Percentiles rank a stretch among this genome's conserved stretches.
Evolutionary conservation across 2,329 filamentous ascomycete species (phyloP).

Genomic region (Botrytis galanthina): DNA sequence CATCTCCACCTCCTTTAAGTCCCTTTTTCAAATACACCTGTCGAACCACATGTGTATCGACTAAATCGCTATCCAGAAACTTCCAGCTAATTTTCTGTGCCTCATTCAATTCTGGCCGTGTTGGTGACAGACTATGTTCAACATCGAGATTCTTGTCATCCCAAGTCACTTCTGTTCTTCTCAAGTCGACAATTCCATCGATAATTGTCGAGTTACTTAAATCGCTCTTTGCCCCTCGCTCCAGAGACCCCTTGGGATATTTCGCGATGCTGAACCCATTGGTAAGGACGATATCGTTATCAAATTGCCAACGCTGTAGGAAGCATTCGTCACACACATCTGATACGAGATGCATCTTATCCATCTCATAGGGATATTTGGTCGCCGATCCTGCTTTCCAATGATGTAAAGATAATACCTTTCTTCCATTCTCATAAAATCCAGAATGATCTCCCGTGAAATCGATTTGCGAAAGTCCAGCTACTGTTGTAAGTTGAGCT

Average conservation of each 20-base stretch:
- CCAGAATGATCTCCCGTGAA: conserved; percentile 36
- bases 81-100: conserved; percentile 57
- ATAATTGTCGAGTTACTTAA: background rate
- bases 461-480: conserved; percentile 36
- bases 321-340: conserved; percentile 43
- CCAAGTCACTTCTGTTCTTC: conserved; percentile 44
- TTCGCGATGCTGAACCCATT: conserved; percentile 48
- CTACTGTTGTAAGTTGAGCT: conserved; percentile 33
- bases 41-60: conserved; percentile 36
- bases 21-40: conserved; percentile 33
- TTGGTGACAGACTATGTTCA: conserved; percentile 50
- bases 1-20: conserved; percentile 26
- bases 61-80: conserved; percentile 46
- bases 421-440: conserved; percentile 37
- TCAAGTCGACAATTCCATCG: conserved; percentile 30
- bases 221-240: background rate
- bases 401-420: conserved; percentile 36
- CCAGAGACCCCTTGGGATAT: conserved; percentile 33
- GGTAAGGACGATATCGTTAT: conserved; percentile 44
- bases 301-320: conserved; percentile 47
- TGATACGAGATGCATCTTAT: conserved; percentile 37
- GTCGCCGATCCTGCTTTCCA: conserved; percentile 36
- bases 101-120: conserved; percentile 50
- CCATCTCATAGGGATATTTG: conserved; percentile 36
- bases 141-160: conserved; percentile 44